Conservation (phyloP, 345 rosid species). For the Syzygium oleosum region DNA sequence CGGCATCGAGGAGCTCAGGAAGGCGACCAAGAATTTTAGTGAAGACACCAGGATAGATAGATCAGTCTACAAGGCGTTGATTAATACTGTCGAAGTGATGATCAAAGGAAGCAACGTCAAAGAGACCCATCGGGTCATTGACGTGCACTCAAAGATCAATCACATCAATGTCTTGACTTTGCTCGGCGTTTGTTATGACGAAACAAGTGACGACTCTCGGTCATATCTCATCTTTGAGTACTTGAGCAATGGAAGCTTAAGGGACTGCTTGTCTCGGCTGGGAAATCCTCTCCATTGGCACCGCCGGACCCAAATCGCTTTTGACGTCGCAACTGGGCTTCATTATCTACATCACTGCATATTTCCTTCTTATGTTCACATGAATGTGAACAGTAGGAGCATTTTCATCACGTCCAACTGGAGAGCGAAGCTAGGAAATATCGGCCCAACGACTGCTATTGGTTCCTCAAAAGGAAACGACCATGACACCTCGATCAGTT, state of each 20-base stretch:
- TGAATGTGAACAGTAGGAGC: slow-evolving; percentile 26
- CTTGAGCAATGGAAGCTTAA: slow-evolving; percentile 39
- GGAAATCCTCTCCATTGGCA: slow-evolving; percentile 22
- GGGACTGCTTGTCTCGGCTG: slow-evolving; percentile 24
- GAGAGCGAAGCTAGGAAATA: slow-evolving; percentile 47
- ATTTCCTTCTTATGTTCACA: slow-evolving; percentile 37
- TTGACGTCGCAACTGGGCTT: slow-evolving; percentile 34
- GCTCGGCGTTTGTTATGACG: slow-evolving; percentile 40
- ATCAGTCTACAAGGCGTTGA: slow-evolving; percentile 19
- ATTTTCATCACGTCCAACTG: slow-evolving; percentile 28
- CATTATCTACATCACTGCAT: slow-evolving; percentile 45
- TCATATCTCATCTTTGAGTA: slow-evolving; percentile 36
- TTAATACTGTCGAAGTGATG: slow-evolving; percentile 29
- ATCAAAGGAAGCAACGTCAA: slow-evolving; percentile 37
- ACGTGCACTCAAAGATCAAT: slow-evolving; percentile 43
- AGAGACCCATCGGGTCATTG: slow-evolving; percentile 30
- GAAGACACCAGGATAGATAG: slow-evolving; percentile 29
- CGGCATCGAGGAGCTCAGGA: slow-evolving; percentile 24
- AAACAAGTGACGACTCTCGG: slow-evolving; percentile 12
- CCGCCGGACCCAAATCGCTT: slow-evolving; percentile 32
- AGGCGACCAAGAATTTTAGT: slow-evolving; percentile 25
- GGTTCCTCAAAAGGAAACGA: slow-evolving; percentile 6
- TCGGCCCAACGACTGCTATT: slow-evolving; percentile 6
- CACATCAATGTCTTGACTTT: slow-evolving; percentile 41
- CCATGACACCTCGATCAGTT: neutral